phyloP scores from a whole-genome alignment of 768 basidiomycete genomes.

The Mycena capillaripes region DNA sequence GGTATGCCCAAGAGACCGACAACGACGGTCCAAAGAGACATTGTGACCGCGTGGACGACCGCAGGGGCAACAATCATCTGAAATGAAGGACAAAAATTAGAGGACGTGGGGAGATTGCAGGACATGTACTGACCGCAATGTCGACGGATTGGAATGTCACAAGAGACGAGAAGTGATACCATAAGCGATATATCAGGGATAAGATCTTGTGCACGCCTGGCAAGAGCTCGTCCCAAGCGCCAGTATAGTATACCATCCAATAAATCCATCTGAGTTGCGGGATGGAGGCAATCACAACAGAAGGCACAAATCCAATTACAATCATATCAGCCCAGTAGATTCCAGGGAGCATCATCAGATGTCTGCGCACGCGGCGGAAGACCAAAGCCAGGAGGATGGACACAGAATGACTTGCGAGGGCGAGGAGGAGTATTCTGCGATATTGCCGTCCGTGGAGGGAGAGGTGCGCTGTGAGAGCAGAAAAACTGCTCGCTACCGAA shows the following conservation, averaged over 20 bases:
- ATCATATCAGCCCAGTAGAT: too few species aligned
- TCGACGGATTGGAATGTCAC: not conserved
- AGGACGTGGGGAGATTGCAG: too few species aligned
- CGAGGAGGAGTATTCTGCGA: not conserved
- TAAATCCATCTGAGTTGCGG: not conserved
- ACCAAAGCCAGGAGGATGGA: not conserved
- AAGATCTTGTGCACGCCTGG: too few species aligned
- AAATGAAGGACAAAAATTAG: too few species aligned
- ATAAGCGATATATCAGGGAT: not conserved
- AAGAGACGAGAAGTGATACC: not conserved
- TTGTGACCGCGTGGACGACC: not conserved
- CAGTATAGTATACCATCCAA: too few species aligned
- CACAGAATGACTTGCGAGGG: too few species aligned
- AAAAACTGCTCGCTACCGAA: not conserved
- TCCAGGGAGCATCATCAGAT: accelerated
- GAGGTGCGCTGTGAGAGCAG: not conserved
- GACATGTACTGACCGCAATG: not conserved
- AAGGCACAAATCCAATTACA: not conserved
- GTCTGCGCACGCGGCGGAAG: not conserved
- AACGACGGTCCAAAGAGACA: not conserved
- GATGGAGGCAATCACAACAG: not conserved
- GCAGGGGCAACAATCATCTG: not conserved
- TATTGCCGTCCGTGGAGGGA: not conserved
- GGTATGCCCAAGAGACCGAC: not conserved
- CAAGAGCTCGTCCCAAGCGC: too few species aligned